phyloP scores from a whole-genome alignment of 305 asterid species.

The Fraxinus latifolia region DNA sequence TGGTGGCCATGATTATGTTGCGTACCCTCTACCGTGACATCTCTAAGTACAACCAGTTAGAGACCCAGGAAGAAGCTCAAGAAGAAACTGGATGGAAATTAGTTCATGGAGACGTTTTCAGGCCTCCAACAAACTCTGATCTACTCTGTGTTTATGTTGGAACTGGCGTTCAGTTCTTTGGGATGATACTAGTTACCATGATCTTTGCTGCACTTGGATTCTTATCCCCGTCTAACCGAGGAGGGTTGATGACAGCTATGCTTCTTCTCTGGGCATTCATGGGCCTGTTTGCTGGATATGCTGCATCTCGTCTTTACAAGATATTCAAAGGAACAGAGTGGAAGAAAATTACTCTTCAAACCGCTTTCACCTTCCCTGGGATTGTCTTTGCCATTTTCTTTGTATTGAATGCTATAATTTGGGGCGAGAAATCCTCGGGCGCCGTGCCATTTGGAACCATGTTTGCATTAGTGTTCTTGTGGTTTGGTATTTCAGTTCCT shows the following conservation, averaged over 20 bases:
- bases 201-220: slow-evolving; percentile 13
- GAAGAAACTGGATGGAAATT: slow-evolving; percentile 17
- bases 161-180: slow-evolving; percentile 14
- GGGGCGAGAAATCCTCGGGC: slow-evolving; percentile 15
- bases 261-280: slow-evolving; percentile 8
- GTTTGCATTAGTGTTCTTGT: slow-evolving; percentile 13
- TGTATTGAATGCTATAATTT: slow-evolving; percentile 12
- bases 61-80: slow-evolving; percentile 15
- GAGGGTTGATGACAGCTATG: slow-evolving; percentile 18
- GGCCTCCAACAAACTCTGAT: slow-evolving; percentile 17
- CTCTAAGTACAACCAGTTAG: slow-evolving; percentile 13
- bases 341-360: slow-evolving; percentile 4
- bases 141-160: slow-evolving; percentile 13
- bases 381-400: slow-evolving; percentile 12
- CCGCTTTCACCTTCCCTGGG: slow-evolving; percentile 14
- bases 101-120: slow-evolving; percentile 15
- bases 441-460: slow-evolving; percentile 18
- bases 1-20: slow-evolving; percentile 15
- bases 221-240: slow-evolving; percentile 16
- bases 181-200: slow-evolving; percentile 15
- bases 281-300: slow-evolving; percentile 17
- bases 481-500: slow-evolving; percentile 17
- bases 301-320: slow-evolving; percentile 10
- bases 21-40: slow-evolving; percentile 12
- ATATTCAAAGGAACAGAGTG: slow-evolving; percentile 9